Conservation (phyloP, 306 rosid genomes). For the Gleditsia sinensis region DNA sequence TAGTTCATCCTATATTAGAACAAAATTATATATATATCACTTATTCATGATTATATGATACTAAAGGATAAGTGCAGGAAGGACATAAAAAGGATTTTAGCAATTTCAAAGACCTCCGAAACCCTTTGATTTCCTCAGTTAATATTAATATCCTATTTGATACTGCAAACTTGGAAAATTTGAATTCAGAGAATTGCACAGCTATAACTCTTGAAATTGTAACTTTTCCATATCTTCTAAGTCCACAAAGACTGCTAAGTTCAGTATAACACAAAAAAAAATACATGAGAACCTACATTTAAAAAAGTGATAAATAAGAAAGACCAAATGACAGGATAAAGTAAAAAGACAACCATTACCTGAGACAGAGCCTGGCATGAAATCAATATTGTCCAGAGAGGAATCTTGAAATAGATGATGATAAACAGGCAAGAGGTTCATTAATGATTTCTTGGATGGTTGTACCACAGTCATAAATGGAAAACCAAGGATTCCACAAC, state of each 20-base stretch:
- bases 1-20: slow-evolving; percentile 5
- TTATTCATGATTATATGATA: slow-evolving; percentile 22
- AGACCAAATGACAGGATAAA: slow-evolving; percentile 12
- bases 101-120: slow-evolving; percentile 7
- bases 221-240: neutral
- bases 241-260: slow-evolving; percentile 5
- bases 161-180: slow-evolving; percentile 4
- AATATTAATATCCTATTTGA: slow-evolving; percentile 11
- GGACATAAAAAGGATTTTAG: slow-evolving; percentile 22
- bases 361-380: slow-evolving; percentile 39
- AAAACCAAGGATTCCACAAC: slow-evolving; percentile 98
- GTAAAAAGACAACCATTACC: slow-evolving; percentile 47
- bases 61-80: slow-evolving; percentile 8
- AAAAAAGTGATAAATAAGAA: slow-evolving; percentile 11
- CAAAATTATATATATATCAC: slow-evolving; percentile 14
- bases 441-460: slow-evolving; percentile 69
- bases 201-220: slow-evolving; percentile 9
- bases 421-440: slow-evolving; percentile 50
- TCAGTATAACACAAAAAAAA: slow-evolving; percentile 9
- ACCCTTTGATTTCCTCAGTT: slow-evolving; percentile 9
- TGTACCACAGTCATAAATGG: slow-evolving; percentile 96
- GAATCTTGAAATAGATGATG: slow-evolving; percentile 47
- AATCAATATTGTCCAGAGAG: slow-evolving; percentile 33
- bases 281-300: slow-evolving; percentile 13
- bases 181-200: slow-evolving; percentile 8